A percentile compares a stretch with the other conserved stretches of the same genome.
phyloP scores from a whole-genome alignment of 1,284 basidiomycete species.

The Vanrija pseudolonga region DNA sequence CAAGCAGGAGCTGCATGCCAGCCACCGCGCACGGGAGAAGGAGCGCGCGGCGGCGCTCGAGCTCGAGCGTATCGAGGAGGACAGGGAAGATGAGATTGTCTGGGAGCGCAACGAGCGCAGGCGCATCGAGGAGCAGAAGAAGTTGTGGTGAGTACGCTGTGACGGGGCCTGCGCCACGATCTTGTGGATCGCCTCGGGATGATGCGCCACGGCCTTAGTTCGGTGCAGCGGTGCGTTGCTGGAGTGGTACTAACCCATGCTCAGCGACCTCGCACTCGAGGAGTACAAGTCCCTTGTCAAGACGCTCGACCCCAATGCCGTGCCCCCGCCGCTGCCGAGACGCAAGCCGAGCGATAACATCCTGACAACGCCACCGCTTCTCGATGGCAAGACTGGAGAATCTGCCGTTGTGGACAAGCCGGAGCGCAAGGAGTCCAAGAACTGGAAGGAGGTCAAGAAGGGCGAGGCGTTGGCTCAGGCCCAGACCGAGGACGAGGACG shows the following conservation, averaged over 20 bases:
- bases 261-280: slow-evolving; percentile 42
- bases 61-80: slow-evolving; percentile 53
- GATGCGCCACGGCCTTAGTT: not conserved
- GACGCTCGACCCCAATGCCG: slow-evolving; percentile 36
- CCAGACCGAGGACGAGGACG: not conserved
- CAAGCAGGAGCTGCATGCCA: slow-evolving; percentile 56
- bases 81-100: slow-evolving; percentile 58
- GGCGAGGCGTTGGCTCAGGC: not conserved
- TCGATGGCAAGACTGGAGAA: not conserved
- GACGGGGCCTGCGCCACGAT: too few species aligned
- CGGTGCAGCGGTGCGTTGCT: too few species aligned
- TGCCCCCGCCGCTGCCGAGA: slow-evolving; percentile 30
- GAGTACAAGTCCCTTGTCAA: slow-evolving; percentile 41
- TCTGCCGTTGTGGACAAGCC: not conserved
- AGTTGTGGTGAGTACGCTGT: slow-evolving; percentile 42
- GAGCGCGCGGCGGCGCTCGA: slow-evolving; percentile 35
- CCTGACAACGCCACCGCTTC: slow-evolving; percentile 15
- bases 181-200: too few species aligned
- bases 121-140: slow-evolving; percentile 44
- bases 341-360: slow-evolving; percentile 13
- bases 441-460: not conserved
- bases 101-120: slow-evolving; percentile 41
- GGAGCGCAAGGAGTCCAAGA: not conserved
- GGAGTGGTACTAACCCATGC: slow-evolving; percentile 10
- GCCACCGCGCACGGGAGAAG: slow-evolving; percentile 59